Conservation (phyloP, 441 rosid genomes). For the Gossypium trilobum region DNA sequence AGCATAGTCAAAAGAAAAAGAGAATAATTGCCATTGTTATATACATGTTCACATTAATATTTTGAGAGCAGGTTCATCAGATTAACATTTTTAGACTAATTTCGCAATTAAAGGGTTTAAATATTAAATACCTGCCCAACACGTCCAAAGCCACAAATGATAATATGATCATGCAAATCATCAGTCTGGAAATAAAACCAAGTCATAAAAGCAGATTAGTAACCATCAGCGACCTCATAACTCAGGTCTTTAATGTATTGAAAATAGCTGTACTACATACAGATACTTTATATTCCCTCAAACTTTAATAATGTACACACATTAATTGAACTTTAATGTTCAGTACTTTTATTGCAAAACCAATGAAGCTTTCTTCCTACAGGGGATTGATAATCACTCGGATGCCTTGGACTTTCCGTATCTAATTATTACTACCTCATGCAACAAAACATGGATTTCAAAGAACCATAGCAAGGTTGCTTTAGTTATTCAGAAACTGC, state of each 20-base stretch:
- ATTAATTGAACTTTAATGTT: neutral
- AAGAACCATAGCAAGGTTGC: constrained; percentile 11
- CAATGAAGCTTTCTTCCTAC: neutral
- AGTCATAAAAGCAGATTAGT: constrained; percentile 16
- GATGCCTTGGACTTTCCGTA: neutral
- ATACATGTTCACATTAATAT: neutral
- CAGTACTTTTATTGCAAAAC: neutral
- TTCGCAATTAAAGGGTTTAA: constrained; percentile 4
- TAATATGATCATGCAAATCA: constrained; percentile 93
- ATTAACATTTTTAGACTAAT: constrained; percentile 5
- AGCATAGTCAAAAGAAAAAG: constrained; percentile 15
- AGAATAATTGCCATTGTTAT: constrained; percentile 2
- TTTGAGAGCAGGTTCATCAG: constrained; percentile 5
- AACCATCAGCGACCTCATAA: neutral
- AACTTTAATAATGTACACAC: neutral
- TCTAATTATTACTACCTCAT: neutral
- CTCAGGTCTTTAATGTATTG: neutral
- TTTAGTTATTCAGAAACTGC: constrained; percentile 5
- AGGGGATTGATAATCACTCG: neutral
- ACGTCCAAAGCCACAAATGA: constrained; percentile 95
- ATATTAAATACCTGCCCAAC: constrained; percentile 73
- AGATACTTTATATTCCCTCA: neutral
- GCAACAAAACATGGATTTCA: constrained; percentile 15
- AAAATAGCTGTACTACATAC: neutral
- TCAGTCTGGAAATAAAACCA: constrained; percentile 59